These are phyloP conservation scores for Debaryomyces psychrophilus DNA, from an alignment of 1,139 yeast genomes.

Conservation along the genomic window DNA sequence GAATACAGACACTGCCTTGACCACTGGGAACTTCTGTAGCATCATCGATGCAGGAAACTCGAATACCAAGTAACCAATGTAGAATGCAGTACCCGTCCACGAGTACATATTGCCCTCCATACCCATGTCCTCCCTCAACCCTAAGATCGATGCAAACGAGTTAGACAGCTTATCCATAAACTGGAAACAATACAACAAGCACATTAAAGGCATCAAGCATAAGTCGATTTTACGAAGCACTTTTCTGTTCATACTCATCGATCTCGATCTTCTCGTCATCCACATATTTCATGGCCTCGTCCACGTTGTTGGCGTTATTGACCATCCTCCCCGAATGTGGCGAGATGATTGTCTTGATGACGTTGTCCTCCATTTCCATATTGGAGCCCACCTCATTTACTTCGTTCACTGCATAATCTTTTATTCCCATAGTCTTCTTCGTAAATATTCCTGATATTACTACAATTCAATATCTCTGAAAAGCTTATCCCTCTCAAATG, in stretches of 20 bases:
- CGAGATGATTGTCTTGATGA: conserved; percentile 31
- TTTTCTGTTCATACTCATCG: conserved; percentile 17
- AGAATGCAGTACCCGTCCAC: conserved; percentile 59
- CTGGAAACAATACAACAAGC: conserved; percentile 56
- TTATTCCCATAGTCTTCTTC: not conserved
- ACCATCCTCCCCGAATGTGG: conserved; percentile 31
- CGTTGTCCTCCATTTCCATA: conserved; percentile 13
- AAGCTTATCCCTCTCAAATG: too few species aligned
- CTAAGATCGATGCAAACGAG: conserved; percentile 62
- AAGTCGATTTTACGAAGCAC: conserved; percentile 53
- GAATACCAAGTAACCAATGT: conserved; percentile 52
- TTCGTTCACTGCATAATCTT: not conserved
- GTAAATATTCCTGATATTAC: not conserved
- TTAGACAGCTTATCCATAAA: conserved; percentile 64
- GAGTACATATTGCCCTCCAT: conserved; percentile 54
- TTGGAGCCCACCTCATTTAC: conserved; percentile 2
- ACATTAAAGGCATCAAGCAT: conserved; percentile 54
- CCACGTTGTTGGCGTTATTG: conserved; percentile 21
- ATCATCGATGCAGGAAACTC: conserved; percentile 48
- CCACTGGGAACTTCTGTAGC: conserved; percentile 38
- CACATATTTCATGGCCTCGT: conserved; percentile 29
- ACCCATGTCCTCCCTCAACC: conserved; percentile 47
- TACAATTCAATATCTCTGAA: too few species aligned
- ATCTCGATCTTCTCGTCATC: conserved; percentile 16
- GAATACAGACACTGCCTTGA: conserved; percentile 25